Base-by-base conservation (phyloP, 139 green algal genomes). In the Chlamydomonas incerta region DNA sequence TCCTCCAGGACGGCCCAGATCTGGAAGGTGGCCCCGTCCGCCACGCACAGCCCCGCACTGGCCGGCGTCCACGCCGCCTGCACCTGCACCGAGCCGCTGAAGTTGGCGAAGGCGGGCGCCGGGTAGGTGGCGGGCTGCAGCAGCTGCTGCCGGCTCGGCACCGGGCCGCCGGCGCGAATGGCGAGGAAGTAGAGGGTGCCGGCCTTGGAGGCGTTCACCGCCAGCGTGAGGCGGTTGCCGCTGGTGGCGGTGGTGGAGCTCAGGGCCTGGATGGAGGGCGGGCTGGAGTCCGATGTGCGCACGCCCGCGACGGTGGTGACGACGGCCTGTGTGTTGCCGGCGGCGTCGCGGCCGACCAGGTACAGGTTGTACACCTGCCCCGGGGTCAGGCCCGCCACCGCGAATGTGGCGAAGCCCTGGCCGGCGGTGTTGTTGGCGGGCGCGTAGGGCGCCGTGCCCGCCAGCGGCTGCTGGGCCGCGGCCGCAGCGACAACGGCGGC, bases 1-100 rank as follows among this genome's bases (percentile, higher is more conserved):
- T 93, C 86, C 62, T 91, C 80, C n/a, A 71, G 60, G 11, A 93
- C 70, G 50, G 81, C 90, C 83, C 88, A 93, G 33, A 93, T 55
- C 57, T 82, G 28, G 26, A 91, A 35, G 20, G 60, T n/a, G 4
- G 85, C 58, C 2, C 84, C 84, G 66, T 88, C 87, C 26, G 81
- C 84, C 1, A 93, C 79, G 81, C 90, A 93, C 11, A 86, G 65
- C 20, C 23, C 70, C 1, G 35, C 72, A 11, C 34, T 73, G 3
- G 75, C 62, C 9, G 46, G 13, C 15, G 33, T 23, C 2, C 31
- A 28, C 0, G 87, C 87, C 15, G 41, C 24, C 0, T 70, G 57
- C 15, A 93, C 23, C 14, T 26, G 0, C 46, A 91, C 3, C 2
- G 37, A 46, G 35, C 81, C 90, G 31, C 80, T 89, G 85, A 91